Percentiles rank a stretch among this genome's conserved stretches.
These are phyloP conservation scores for Penicillium hesseltinei DNA, from an alignment of 2,329 filamentous ascomycete species.

Conservation along the genomic window DNA sequence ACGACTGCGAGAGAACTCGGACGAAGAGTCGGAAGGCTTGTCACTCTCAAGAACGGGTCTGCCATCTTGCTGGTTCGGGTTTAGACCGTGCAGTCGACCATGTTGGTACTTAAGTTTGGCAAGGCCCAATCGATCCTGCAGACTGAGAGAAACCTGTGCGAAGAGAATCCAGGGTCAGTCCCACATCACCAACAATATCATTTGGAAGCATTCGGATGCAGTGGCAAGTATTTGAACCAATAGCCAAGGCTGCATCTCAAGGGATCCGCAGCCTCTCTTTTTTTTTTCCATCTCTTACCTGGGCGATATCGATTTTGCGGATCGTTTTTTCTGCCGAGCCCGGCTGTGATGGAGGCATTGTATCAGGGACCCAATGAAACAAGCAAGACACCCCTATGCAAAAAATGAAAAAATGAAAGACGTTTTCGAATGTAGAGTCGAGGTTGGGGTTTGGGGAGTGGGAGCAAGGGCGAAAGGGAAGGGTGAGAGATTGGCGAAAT, in stretches of 20 bases:
- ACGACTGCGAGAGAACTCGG: constrained; percentile 67
- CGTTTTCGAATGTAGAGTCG: not conserved
- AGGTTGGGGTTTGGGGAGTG: constrained; percentile 10
- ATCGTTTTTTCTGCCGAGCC: constrained; percentile 39
- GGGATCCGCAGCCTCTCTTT: not conserved
- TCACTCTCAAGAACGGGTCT: constrained; percentile 67
- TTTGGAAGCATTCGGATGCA: not conserved
- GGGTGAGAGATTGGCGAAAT: constrained; percentile 14
- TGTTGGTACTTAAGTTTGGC: constrained; percentile 97
- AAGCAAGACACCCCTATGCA: constrained; percentile 8
- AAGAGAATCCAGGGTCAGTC: constrained; percentile 1
- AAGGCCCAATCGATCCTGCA: constrained; percentile 90
- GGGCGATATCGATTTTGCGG: constrained; percentile 44
- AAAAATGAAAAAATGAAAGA: not conserved
- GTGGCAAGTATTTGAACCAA: not conserved
- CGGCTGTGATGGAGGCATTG: constrained; percentile 35
- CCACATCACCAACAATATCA: not conserved
- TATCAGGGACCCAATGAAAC: constrained; percentile 8
- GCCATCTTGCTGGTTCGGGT: constrained; percentile 75
- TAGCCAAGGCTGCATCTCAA: not conserved
- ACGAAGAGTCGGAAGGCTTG: constrained; percentile 81
- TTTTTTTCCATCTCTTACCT: constrained; percentile 29
- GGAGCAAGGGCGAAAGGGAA: constrained; percentile 20
- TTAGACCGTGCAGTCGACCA: constrained; percentile 78
- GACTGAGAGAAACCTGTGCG: constrained; percentile 78